These are phyloP conservation scores for Sphaerulina vaccinii DNA, from an alignment of 2,329 filamentous ascomycete genomes.

Conservation along the genomic window DNA sequence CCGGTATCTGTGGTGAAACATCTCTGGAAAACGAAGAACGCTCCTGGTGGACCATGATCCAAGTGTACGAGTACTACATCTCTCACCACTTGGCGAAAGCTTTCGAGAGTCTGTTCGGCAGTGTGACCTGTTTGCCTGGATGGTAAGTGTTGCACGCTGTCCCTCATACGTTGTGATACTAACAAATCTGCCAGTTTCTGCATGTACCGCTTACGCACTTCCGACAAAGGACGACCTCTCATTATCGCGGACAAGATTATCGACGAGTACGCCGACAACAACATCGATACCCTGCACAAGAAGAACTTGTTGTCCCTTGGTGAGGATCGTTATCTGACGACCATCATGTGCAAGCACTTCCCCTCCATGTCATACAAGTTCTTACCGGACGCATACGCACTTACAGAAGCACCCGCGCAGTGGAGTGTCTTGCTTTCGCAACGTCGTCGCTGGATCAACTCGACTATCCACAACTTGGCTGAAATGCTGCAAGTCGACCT, in stretches of 20 bases:
- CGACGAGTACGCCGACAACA: slow-evolving; percentile 80
- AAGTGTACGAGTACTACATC: slow-evolving; percentile 99
- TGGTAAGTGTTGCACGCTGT: slow-evolving; percentile 66
- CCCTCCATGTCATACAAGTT: slow-evolving; percentile 96
- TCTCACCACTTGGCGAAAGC: slow-evolving; percentile 96
- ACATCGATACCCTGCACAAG: slow-evolving; percentile 91
- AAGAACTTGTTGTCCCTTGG: slow-evolving; percentile 91
- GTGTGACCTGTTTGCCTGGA: slow-evolving; percentile 96
- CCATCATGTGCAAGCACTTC: slow-evolving; percentile 97
- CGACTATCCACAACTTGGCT: slow-evolving; percentile 91
- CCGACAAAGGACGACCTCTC: slow-evolving; percentile 88
- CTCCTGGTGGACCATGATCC: slow-evolving; percentile 99
- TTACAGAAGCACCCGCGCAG: slow-evolving; percentile 88
- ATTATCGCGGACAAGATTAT: slow-evolving; percentile 91
- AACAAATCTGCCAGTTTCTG: slow-evolving; percentile 77
- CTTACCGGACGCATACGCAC: slow-evolving; percentile 85
- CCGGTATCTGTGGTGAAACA: slow-evolving; percentile 95
- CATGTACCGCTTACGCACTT: slow-evolving; percentile 95
- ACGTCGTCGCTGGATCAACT: slow-evolving; percentile 98
- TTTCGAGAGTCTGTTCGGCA: slow-evolving; percentile 96
- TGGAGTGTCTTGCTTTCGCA: slow-evolving; percentile 97
- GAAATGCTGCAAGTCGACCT: slow-evolving; percentile 90
- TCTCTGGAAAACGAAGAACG: slow-evolving; percentile 92
- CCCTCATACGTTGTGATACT: slow-evolving; percentile 23
- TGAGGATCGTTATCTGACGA: slow-evolving; percentile 96